These are phyloP conservation scores for Setaria italica DNA, from an alignment of 202 grass and related monocot species.

Conservation along the genomic window DNA sequence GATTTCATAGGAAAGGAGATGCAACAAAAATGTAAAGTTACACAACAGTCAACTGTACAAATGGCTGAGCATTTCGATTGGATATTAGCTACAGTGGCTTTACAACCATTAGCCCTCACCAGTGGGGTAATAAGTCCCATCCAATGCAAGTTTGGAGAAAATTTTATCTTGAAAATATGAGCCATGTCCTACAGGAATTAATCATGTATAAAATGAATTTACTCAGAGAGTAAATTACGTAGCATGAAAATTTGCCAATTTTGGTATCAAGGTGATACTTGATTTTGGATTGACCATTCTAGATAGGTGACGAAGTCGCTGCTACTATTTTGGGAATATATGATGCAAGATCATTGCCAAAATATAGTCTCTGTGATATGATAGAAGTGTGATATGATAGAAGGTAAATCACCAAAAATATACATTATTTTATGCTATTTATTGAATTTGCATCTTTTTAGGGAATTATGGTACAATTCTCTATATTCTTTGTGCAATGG, in stretches of 20 bases:
- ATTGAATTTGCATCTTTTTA: background rate
- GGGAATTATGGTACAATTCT: no score
- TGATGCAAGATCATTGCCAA: background rate
- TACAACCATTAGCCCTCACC: background rate
- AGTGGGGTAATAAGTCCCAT: background rate
- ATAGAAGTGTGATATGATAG: background rate
- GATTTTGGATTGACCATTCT: background rate
- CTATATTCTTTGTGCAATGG: no score
- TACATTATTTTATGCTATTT: background rate
- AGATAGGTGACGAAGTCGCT: background rate
- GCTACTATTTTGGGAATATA: background rate
- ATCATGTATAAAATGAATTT: background rate
- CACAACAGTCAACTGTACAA: background rate
- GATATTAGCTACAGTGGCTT: background rate
- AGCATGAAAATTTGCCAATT: no score
- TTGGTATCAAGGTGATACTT: no score
- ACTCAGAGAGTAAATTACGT: background rate
- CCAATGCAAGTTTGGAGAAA: background rate
- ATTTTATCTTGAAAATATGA: background rate
- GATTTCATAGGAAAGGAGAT: background rate
- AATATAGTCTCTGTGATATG: background rate
- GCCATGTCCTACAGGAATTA: background rate
- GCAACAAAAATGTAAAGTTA: background rate
- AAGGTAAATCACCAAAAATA: background rate
- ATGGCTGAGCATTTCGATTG: background rate